phyloP scores from a whole-genome alignment of 2,329 filamentous ascomycete genomes.

The Pseudofabraea citricarpa region DNA sequence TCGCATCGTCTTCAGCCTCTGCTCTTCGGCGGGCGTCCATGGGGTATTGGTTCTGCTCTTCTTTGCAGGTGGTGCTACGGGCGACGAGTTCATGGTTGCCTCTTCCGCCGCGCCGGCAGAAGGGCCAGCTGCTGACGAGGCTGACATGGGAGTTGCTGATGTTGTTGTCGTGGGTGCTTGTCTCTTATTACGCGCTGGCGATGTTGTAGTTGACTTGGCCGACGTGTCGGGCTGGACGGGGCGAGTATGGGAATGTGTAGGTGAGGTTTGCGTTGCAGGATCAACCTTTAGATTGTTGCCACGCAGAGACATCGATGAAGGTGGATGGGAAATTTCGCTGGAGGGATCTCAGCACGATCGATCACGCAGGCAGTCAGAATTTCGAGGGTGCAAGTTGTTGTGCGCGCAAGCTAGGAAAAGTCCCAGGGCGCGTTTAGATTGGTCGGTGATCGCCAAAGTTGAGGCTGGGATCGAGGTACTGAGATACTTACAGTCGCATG shows the following conservation, averaged over 20 bases:
- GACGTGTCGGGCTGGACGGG: no score
- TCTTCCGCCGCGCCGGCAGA: slow-evolving; percentile 12
- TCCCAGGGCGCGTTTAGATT: slow-evolving; percentile 21
- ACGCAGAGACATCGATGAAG: slow-evolving; percentile 25
- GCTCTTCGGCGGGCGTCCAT: slow-evolving; percentile 93
- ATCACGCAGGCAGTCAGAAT: slow-evolving; percentile 9
- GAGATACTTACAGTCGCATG: slow-evolving; percentile 24
- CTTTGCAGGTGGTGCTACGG: slow-evolving; percentile 61
- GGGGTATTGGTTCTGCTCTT: slow-evolving; percentile 98
- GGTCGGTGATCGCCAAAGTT: slow-evolving; percentile 17
- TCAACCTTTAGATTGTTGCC: no score
- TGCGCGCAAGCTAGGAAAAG: slow-evolving; percentile 13
- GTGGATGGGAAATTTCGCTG: background rate
- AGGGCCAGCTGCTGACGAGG: slow-evolving; percentile 11
- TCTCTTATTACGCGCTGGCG: slow-evolving; percentile 24
- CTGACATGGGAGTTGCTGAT: no score
- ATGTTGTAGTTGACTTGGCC: slow-evolving; percentile 5
- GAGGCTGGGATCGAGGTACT: slow-evolving; percentile 24
- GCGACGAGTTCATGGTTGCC: slow-evolving; percentile 25
- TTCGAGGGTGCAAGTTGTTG: no score
- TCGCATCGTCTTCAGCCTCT: slow-evolving; percentile 87
- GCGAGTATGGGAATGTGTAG: no score
- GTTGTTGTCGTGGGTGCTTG: slow-evolving; percentile 15
- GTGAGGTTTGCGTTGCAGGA: no score
- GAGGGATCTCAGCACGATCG: background rate